Conservation (phyloP, 345 rosid genomes). For the Rhodamnia rubescens region DNA sequence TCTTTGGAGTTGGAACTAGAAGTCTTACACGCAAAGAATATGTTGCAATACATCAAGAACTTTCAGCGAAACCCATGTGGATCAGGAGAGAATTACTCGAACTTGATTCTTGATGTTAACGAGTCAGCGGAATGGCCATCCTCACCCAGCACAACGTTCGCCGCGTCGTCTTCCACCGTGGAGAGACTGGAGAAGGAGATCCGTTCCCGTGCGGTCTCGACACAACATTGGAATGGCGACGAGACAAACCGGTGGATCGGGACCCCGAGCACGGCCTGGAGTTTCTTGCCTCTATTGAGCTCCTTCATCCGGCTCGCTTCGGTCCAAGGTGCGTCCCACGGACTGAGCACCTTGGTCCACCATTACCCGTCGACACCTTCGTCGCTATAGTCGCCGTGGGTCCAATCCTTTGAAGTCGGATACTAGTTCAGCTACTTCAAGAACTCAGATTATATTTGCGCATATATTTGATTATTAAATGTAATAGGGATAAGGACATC, state of each 20-base stretch:
- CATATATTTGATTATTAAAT: no score
- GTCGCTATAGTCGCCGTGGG: constrained; percentile 75
- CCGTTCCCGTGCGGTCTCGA: constrained; percentile 60
- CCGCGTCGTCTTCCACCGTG: constrained; percentile 16
- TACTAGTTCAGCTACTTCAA: no score
- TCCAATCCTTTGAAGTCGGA: no score
- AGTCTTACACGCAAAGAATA: not conserved
- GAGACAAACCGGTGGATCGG: constrained; percentile 74
- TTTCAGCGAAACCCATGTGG: not conserved
- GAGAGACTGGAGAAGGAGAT: constrained; percentile 53
- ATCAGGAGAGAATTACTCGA: not conserved
- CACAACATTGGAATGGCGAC: constrained; percentile 72
- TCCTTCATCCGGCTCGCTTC: constrained; percentile 41
- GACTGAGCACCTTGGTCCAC: constrained; percentile 39
- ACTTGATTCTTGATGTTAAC: not conserved
- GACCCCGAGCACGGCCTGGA: constrained; percentile 33
- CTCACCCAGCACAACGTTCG: not conserved
- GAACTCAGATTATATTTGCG: no score
- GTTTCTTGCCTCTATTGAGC: constrained; percentile 30
- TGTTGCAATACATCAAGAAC: not conserved
- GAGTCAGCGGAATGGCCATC: not conserved
- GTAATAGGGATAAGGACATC: no score
- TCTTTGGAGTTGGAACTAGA: not conserved
- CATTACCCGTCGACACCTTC: constrained; percentile 34
- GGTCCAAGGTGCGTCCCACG: constrained; percentile 70